Evolutionary conservation across 192 early-diverging fungal species (phyloP).

Genomic region (Podila verticillata): DNA sequence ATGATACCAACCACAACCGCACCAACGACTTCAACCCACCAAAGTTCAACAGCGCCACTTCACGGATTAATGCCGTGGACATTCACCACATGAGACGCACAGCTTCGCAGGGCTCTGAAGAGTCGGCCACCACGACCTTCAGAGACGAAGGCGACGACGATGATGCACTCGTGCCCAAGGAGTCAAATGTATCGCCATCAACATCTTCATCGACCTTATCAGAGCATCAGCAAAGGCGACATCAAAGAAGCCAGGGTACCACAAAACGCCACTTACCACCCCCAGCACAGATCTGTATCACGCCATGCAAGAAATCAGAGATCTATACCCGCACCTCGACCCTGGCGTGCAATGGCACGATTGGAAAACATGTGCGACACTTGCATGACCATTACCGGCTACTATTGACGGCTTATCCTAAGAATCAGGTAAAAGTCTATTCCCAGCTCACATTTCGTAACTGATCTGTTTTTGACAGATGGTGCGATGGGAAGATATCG

Average conservation of each 20-base stretch:
- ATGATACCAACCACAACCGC: too few relatives aligned
- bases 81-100: conserved; percentile 28
- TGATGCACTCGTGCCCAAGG: background rate
- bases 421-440: conserved; percentile 17
- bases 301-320: conserved; percentile 36
- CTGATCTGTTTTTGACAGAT: too few relatives aligned
- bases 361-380: conserved; percentile 64
- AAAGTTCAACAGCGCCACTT: background rate
- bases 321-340: conserved; percentile 48
- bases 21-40: background rate
- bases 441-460: background rate
- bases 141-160: background rate
- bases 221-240: background rate
- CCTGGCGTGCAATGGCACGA: conserved; percentile 54
- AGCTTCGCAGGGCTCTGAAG: conserved; percentile 11
- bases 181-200: background rate
- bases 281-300: background rate
- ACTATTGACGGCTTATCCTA: conserved; percentile 32
- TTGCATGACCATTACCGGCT: conserved; percentile 58
- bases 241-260: background rate
- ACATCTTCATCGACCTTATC: background rate
- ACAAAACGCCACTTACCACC: background rate
- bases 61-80: background rate
- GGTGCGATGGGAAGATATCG: too few relatives aligned
- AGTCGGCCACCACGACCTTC: background rate